Evolutionary conservation across 1,284 basidiomycete species (phyloP), one percentile per base, ranked within the genome.

Genomic region (Cutaneotrichosporon spelunceum): DNA sequence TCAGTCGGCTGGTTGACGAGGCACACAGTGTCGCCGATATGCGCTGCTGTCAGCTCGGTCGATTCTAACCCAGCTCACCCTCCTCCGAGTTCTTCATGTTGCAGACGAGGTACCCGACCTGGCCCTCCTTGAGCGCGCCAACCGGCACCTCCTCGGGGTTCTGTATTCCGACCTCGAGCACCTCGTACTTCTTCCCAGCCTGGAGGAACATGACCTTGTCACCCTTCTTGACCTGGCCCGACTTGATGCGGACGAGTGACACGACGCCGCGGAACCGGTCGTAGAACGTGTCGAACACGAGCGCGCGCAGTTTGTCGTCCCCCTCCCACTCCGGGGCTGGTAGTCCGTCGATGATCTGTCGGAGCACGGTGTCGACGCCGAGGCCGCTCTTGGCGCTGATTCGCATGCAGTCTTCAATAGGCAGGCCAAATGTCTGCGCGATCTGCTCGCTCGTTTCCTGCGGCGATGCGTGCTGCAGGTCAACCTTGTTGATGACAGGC

Each of bases 21-120:
- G 76, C 93, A 85, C 60, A 99, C 83, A 0, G 96, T 99, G 75
- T 99, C 96, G 36, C 96, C 96, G 52, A 73, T 71, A 60, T 68
- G 65, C 8, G 75, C 68, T 70, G 56, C 61, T 7, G 42, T 56
- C n/a, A 36, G 45, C 21, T 45, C 13, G 34, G 11, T 9, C 3
- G 10, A 19, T 11, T 36, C n/a, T 36, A 14, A n/a, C 27, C 13
- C 2, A 27, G 57, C 75, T 54, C 58, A 92, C 93, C 94, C 82
- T 99, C 95, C n/a, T 88, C 87, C 16, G 91, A 91, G 71, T 98
- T 90, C 78, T 98, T 99, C 95, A 99, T 99, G 72, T 93, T 97
- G 78, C 93, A 97, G 2, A 91, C 79, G n/a, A 78, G 63, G 56
- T 75, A 75, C 30, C 93, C 93, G 19, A 97, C 94, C 81, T 97